Percentiles rank a stretch among this genome's conserved stretches.
Conservation (phyloP, 163 green algal genomes). For the Picocystis sp. region DNA sequence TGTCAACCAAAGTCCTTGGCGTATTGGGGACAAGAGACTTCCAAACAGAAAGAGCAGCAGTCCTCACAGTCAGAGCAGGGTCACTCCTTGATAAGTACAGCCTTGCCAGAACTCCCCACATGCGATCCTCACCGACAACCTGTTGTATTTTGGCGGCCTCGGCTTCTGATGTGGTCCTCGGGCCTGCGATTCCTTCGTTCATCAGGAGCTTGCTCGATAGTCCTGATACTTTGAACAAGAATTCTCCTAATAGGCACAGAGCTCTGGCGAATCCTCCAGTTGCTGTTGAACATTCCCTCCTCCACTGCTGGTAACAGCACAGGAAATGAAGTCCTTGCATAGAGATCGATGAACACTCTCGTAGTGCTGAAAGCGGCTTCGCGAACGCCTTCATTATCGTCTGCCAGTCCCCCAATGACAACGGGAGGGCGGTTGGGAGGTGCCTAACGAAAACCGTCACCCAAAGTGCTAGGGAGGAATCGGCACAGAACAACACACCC, state of each 20-base stretch:
- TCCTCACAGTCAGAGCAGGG: conserved; percentile 65
- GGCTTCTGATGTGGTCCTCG: too few relatives aligned
- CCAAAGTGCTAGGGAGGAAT: conserved; percentile 68
- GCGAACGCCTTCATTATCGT: conserved; percentile 84
- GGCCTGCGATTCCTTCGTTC: background rate
- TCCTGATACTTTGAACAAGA: conserved; percentile 83
- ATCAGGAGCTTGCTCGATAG: background rate
- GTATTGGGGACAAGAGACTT: conserved; percentile 98
- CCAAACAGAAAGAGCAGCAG: conserved; percentile 80
- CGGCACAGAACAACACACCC: conserved; percentile 78
- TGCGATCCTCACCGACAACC: conserved; percentile 15
- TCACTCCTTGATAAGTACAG: conserved; percentile 29
- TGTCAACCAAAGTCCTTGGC: conserved; percentile 73
- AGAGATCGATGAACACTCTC: conserved; percentile 52
- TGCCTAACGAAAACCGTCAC: conserved; percentile 39
- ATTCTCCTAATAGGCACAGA: conserved; percentile 82
- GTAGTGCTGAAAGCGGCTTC: conserved; percentile 68
- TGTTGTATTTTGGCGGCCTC: too few relatives aligned
- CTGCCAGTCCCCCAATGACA: conserved; percentile 78
- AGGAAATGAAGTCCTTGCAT: conserved; percentile 29
- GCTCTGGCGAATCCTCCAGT: conserved; percentile 90
- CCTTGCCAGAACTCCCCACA: background rate
- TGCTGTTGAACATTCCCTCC: conserved; percentile 59
- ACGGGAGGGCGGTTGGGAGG: conserved; percentile 52
- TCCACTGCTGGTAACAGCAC: conserved; percentile 88